Conservation (phyloP, 176 grass and related monocot genomes). For the Avena atlantica region DNA sequence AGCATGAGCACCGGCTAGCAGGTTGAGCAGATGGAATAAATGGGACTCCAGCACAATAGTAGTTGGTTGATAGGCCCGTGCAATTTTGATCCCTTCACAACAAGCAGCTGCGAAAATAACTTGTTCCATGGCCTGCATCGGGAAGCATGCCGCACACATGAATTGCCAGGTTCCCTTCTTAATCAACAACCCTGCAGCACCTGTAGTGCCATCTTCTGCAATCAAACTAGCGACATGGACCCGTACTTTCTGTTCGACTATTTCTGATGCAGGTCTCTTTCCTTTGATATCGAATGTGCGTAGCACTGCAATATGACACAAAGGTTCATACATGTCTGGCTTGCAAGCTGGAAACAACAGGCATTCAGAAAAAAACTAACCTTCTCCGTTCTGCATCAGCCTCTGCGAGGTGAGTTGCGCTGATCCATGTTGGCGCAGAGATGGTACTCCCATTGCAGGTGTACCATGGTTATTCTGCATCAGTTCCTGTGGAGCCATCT, state of each 20-base stretch:
- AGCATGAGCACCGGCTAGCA: background rate
- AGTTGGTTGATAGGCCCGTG: slow-evolving; percentile 26
- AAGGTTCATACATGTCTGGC: background rate
- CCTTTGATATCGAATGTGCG: slow-evolving; percentile 13
- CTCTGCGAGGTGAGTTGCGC: background rate
- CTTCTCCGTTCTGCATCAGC: background rate
- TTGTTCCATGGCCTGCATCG: background rate
- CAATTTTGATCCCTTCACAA: slow-evolving; percentile 40
- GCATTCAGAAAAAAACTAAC: slow-evolving; percentile 1
- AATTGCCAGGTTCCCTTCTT: background rate
- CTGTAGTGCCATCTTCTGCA: background rate
- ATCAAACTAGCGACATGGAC: slow-evolving; percentile 3
- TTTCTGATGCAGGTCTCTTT: slow-evolving; percentile 11
- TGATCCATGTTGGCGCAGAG: background rate
- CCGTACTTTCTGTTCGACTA: background rate
- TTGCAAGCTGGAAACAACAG: slow-evolving; percentile 4
- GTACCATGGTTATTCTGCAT: slow-evolving; percentile 7
- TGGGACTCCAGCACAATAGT: slow-evolving; percentile 20
- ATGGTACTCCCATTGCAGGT: slow-evolving; percentile 1
- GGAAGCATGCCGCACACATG: slow-evolving; percentile 23
- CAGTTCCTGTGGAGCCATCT: background rate
- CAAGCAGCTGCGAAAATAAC: slow-evolving; percentile 38
- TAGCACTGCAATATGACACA: slow-evolving; percentile 12
- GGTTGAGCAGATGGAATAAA: slow-evolving; percentile 5
- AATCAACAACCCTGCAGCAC: slow-evolving; percentile 19